Percentiles rank a stretch among this genome's conserved stretches.
These are phyloP conservation scores for Russula virescens DNA, from an alignment of 768 basidiomycete genomes.

Conservation along the genomic window DNA sequence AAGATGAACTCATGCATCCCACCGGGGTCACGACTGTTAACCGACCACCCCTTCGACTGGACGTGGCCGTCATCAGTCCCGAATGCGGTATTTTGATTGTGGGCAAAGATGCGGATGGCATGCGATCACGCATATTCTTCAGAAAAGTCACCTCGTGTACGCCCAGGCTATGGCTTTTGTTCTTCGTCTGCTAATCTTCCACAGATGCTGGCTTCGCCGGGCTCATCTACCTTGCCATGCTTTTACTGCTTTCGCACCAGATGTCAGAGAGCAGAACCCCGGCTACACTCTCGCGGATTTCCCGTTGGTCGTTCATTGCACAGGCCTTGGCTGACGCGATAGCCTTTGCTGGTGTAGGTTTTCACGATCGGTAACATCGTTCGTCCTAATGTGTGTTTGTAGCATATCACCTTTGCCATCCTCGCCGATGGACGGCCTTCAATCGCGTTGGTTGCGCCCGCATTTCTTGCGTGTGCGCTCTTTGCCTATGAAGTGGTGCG, in stretches of 20 bases:
- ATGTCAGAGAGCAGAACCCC: constrained; percentile 71
- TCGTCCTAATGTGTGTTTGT: neutral
- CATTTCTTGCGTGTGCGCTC: constrained; percentile 73
- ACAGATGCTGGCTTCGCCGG: constrained; percentile 70
- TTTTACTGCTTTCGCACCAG: constrained; percentile 69
- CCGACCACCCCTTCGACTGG: constrained; percentile 51
- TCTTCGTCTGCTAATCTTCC: neutral
- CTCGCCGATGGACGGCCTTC: constrained; percentile 78
- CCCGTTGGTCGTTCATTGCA: constrained; percentile 75
- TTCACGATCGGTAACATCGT: neutral
- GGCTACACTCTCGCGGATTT: constrained; percentile 70
- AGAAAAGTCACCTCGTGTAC: constrained; percentile 42
- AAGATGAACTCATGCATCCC: constrained; percentile 67
- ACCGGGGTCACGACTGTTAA: constrained; percentile 60
- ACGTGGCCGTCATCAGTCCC: constrained; percentile 66
- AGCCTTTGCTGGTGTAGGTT: constrained; percentile 64
- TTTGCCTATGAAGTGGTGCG: constrained; percentile 80
- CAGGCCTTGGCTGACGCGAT: constrained; percentile 79
- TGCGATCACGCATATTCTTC: constrained; percentile 42
- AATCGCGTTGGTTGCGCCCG: constrained; percentile 74
- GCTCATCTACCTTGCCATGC: constrained; percentile 57
- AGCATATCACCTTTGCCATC: constrained; percentile 84
- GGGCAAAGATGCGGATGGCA: constrained; percentile 57
- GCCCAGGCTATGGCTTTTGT: neutral
- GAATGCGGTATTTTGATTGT: constrained; percentile 76